These are phyloP conservation scores for Hypoxylon subgilvum DNA, from an alignment of 495 filamentous ascomycete species.

Conservation along the genomic window DNA sequence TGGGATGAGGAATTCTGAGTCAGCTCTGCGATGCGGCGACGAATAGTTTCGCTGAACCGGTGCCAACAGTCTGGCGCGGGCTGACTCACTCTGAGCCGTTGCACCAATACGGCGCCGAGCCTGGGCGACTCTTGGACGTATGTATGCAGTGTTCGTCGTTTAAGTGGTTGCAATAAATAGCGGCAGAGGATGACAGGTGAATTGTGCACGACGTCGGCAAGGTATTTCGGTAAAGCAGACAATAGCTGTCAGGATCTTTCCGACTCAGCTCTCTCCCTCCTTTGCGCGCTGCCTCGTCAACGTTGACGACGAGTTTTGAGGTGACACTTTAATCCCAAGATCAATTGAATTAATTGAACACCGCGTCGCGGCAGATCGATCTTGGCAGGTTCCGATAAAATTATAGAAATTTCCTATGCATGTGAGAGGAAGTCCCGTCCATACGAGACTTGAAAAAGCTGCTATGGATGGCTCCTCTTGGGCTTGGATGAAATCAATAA, in stretches of 20 bases:
- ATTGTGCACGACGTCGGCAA: slow-evolving; percentile 31
- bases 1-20: slow-evolving; percentile 39
- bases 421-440: not conserved
- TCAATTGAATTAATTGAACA: slow-evolving; percentile 33
- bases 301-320: slow-evolving; percentile 6
- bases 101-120: slow-evolving; percentile 27
- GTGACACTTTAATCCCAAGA: slow-evolving; percentile 22
- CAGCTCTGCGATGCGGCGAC: slow-evolving; percentile 39
- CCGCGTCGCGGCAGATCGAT: slow-evolving; percentile 18
- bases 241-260: slow-evolving; percentile 1
- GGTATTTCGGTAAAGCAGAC: slow-evolving; percentile 29
- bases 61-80: slow-evolving; percentile 34
- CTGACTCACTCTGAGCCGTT: slow-evolving; percentile 39
- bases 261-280: slow-evolving; percentile 26
- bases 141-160: slow-evolving; percentile 14
- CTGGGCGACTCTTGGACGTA: slow-evolving; percentile 11
- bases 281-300: slow-evolving; percentile 5
- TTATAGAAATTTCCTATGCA: not conserved
- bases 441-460: not conserved
- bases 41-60: slow-evolving; percentile 18
- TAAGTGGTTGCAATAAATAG: slow-evolving; percentile 30
- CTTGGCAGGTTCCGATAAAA: slow-evolving; percentile 10
- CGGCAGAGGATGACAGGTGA: slow-evolving; percentile 21
- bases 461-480: slow-evolving; percentile 1
- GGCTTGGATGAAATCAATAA: slow-evolving; percentile 9